Evolutionary conservation across 192 early-diverging fungal genomes (phyloP), one percentile per base, ranked within the genome.

Genomic region (Backusella australiensis): DNA sequence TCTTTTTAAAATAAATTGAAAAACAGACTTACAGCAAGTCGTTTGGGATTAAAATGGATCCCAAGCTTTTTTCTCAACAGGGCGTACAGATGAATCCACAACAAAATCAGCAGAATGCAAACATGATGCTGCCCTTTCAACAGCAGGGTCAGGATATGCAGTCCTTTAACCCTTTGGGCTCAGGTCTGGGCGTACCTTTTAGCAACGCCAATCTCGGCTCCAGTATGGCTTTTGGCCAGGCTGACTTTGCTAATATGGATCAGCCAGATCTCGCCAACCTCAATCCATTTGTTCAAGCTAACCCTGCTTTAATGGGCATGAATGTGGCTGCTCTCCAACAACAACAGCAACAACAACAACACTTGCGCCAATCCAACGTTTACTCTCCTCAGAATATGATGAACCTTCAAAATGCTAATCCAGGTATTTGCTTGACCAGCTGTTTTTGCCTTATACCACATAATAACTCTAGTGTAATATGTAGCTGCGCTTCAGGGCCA

Each of bases 71-170:
- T 49, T 44, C 70, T 26, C 26, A 32, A 23, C 23, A 41, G 9
- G 39, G 42, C 41, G 39, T 44, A 17, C 21, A 44, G 15, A 71
- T 71, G 44, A 29, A 69, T 21, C 36, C 34, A 69, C 67, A 69
- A 36, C 67, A 69, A 21, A 34, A 38, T 23, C 68, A 69, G 38
- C 68, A 69, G 38, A 63, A 63, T 63, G 23, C 56, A 23, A 63
- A 36, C 65, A 56, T 49, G 15, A 76, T 76, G 75, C 21, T 76
- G 75, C 75, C 75, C 4, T 76, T 76, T 34, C 76, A 77, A 7
- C 69, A 71, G 26, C 77, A 73, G n/a, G n/a, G 34, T 14, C 49
- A 72, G 6, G 66, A 75, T 17, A 17, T 72, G 59, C 70, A 66
- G 34, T 32, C 26, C 15, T 75, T 67, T 26, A 63, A 66, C 17